Evolutionary conservation across 2,329 filamentous ascomycete genomes (phyloP), one percentile per base, ranked within the genome.

Genomic region (Drechslerella stenobrocha): DNA sequence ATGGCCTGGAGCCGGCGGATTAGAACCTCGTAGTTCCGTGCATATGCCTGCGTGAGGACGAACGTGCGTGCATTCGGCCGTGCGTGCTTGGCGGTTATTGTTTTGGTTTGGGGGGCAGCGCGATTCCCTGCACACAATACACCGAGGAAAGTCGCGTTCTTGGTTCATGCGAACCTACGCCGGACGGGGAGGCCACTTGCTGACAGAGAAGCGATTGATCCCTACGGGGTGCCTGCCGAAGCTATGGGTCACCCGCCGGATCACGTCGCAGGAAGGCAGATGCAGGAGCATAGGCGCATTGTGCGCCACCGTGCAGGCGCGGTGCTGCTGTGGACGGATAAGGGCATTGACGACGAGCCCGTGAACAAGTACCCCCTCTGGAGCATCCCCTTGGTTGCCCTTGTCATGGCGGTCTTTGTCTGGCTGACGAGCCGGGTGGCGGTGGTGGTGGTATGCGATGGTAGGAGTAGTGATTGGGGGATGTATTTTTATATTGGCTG

Each of bases 41-140:
- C 28, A 30, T 30, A 30, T 11, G 11, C 28, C 11, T 5, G 28
- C 28, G 5, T n/a, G n/a, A n/a, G n/a, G n/a, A n/a, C n/a, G n/a
- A n/a, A 30, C 11, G 11, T 30, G 28, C 28, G 11, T 30, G 28
- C 11, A 30, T 18, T 18, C 37, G 37, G 37, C 37, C 4, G 37
- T 18, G 37, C 37, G 37, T 42, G 37, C 37, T 42, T 42, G 37
- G 37, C 37, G 37, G 37, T 13, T 4, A 42, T 42, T 42, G 37
- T 42, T 42, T 42, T 42, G 37, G 15, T 42, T 42, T 37, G 18
- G 18, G n/a, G n/a, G 37, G 37, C 37, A 42, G 37, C 37, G 37
- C 37, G 37, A 42, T 20, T 13, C 37, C 37, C 8, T 42, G 13
- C 37, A 3, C 13, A 15, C 34, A n/a, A n/a, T 30, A 11, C 28